phyloP scores from a whole-genome alignment of 202 grass and related monocot genomes.

The Setaria viridis region DNA sequence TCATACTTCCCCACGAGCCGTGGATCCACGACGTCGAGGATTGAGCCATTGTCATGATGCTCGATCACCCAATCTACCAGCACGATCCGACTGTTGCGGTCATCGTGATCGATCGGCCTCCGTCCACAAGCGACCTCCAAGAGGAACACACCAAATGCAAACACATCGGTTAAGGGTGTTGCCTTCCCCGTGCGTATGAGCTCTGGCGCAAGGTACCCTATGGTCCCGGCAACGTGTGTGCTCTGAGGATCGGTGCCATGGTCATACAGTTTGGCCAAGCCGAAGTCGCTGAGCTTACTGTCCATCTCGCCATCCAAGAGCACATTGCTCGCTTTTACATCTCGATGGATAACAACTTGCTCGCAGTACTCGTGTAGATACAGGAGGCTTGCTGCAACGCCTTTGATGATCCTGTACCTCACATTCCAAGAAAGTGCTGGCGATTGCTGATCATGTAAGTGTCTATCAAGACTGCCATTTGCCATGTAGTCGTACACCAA shows the following conservation, averaged over 20 bases:
- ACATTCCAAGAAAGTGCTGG: background rate
- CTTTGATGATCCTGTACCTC: slow-evolving; percentile 38
- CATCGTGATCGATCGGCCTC: background rate
- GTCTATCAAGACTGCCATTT: slow-evolving; percentile 53
- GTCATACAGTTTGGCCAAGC: slow-evolving; percentile 13
- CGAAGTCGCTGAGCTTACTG: slow-evolving; percentile 18
- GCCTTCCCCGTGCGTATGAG: slow-evolving; percentile 27
- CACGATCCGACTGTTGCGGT: background rate
- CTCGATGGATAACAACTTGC: slow-evolving; percentile 43
- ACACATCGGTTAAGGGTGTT: slow-evolving; percentile 39
- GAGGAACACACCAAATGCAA: slow-evolving; percentile 42
- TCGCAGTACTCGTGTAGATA: slow-evolving; percentile 47
- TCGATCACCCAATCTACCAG: slow-evolving; percentile 41
- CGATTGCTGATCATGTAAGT: background rate
- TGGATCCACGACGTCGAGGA: slow-evolving; percentile 6
- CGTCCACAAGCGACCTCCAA: slow-evolving; percentile 40
- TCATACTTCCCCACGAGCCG: slow-evolving; percentile 9
- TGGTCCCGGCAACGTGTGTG: slow-evolving; percentile 33
- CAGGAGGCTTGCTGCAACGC: slow-evolving; percentile 4
- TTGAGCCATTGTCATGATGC: background rate
- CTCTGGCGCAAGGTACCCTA: slow-evolving; percentile 49
- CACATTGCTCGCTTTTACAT: slow-evolving; percentile 43
- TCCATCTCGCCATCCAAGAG: slow-evolving; percentile 33
- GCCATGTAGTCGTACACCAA: slow-evolving; percentile 49
- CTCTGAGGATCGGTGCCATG: slow-evolving; percentile 6